Base-by-base conservation (phyloP, 306 rosid genomes). In the Cicer cuneatum region DNA sequence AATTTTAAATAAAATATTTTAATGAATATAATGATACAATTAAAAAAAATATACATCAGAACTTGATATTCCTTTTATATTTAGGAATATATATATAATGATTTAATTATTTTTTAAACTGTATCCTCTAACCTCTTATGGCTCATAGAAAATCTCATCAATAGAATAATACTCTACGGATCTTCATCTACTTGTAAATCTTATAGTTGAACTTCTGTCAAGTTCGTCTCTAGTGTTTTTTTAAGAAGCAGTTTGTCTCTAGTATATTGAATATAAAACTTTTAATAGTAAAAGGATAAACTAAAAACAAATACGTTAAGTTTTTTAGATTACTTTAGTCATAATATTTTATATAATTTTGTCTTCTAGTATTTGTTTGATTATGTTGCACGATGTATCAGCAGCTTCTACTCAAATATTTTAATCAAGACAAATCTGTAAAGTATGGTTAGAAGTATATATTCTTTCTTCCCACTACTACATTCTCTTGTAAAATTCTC, bases 351-450 rank as follows among this genome's bases (percentile, higher is more conserved):
- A 9, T 19, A 10, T 12, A 0, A 21, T 5, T 21, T 19, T 56
- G 38, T 56, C 62, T 56, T 56, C n/a, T 21, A 21, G 5, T 29
- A 10, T 56, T 56, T 56, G 62, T 56, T 56, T 56, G 62, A 56
- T 56, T 56, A 54, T 54, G 61, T 56, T 56, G 62, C 62, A 56
- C 62, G 62, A 56, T 56, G 38, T 10, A 52, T 52, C 9, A 24
- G 18, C 18, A 52, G 29, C 58, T 52, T 52, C 3, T 51, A 46
- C 7, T 2, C 7, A 15, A 2, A 15, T 15, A 51, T 15, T 49
- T 14, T 49, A 49, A 3, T 24, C 33, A 4, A 49, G 49, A 45
- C 3, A 45, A 10, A 11, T 9, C 48, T 43, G 4, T 43, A 49
- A 14, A 49, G 10, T 49, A 18, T 49, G 19, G 19, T 49, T 49